phyloP scores from a whole-genome alignment of 1,284 basidiomycete genomes.

The Cryptococcus neoformans region DNA sequence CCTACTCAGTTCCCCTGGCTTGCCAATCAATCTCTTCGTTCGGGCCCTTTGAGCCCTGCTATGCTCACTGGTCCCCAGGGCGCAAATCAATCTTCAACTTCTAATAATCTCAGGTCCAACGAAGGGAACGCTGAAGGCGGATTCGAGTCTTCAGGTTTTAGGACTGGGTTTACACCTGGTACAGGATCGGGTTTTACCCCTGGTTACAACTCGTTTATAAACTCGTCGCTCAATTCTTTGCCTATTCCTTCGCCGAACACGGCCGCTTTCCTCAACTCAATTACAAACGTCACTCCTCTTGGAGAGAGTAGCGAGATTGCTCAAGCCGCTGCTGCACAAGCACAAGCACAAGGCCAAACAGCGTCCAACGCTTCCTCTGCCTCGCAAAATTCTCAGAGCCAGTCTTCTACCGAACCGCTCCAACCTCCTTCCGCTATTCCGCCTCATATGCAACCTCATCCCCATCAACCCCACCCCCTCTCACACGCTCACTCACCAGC shows the following conservation, averaged over 20 bases:
- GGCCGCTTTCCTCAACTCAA: slow-evolving; percentile 86
- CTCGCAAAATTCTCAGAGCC: no score
- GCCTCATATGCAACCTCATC: slow-evolving; percentile 25
- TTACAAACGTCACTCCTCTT: slow-evolving; percentile 66
- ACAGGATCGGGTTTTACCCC: slow-evolving; percentile 75
- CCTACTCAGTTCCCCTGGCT: slow-evolving; percentile 67
- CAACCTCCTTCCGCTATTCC: slow-evolving; percentile 34
- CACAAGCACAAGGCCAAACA: not conserved
- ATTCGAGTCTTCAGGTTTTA: slow-evolving; percentile 65
- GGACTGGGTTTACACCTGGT: slow-evolving; percentile 68
- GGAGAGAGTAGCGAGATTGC: slow-evolving; percentile 23
- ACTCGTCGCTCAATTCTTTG: slow-evolving; percentile 39
- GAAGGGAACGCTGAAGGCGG: slow-evolving; percentile 46
- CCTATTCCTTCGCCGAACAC: slow-evolving; percentile 87
- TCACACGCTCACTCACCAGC: not conserved
- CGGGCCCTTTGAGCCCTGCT: slow-evolving; percentile 89
- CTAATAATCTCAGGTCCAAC: not conserved
- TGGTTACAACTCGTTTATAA: slow-evolving; percentile 45
- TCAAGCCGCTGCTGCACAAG: slow-evolving; percentile 1
- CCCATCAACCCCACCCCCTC: slow-evolving; percentile 26
- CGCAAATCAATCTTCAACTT: not conserved
- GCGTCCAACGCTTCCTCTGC: no score
- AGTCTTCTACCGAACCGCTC: not conserved
- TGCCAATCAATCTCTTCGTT: slow-evolving; percentile 63
- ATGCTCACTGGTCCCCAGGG: slow-evolving; percentile 85